These are phyloP conservation scores for Pythium grandisporangium DNA, from an alignment of 352 stramenopile genomes.

Conservation along the genomic window DNA sequence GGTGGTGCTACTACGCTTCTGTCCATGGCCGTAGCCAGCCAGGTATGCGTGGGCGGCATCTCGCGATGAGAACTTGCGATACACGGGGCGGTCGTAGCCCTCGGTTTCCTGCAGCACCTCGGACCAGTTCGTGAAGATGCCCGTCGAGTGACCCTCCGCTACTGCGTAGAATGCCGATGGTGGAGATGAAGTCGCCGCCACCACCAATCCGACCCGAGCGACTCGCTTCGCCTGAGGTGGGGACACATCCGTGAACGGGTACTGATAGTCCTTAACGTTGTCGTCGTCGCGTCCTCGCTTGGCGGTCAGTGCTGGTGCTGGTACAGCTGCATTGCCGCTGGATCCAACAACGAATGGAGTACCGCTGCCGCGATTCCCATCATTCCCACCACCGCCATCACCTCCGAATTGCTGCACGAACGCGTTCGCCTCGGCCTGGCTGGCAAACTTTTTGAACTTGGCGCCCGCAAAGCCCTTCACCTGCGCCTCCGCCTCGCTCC, in stretches of 20 bases:
- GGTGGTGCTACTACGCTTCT: no score
- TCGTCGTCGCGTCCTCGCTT: not conserved
- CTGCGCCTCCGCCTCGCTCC: conserved; percentile 28
- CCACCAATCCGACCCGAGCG: no score
- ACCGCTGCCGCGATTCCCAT: not conserved
- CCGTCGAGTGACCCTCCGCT: conserved; percentile 20
- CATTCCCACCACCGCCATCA: not conserved
- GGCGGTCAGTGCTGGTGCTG: no score
- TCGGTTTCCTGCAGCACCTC: conserved; percentile 22
- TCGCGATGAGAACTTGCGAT: conserved; percentile 18
- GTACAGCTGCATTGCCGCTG: no score
- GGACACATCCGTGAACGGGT: no score
- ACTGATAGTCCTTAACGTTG: not conserved
- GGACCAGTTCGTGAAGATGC: conserved; percentile 23
- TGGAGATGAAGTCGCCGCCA: not conserved
- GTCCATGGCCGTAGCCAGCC: conserved; percentile 7
- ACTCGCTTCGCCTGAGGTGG: not conserved
- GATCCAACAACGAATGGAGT: no score
- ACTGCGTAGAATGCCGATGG: conserved; percentile 17
- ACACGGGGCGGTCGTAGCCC: conserved; percentile 12
- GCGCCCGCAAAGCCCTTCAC: conserved; percentile 45
- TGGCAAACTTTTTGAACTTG: conserved; percentile 63
- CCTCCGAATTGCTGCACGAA: conserved; percentile 23
- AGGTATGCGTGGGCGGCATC: conserved; percentile 17
- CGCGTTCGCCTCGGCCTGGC: conserved; percentile 25